Conservation (phyloP, 1,284 basidiomycete genomes). For the Gastroboletus turbinatus region DNA sequence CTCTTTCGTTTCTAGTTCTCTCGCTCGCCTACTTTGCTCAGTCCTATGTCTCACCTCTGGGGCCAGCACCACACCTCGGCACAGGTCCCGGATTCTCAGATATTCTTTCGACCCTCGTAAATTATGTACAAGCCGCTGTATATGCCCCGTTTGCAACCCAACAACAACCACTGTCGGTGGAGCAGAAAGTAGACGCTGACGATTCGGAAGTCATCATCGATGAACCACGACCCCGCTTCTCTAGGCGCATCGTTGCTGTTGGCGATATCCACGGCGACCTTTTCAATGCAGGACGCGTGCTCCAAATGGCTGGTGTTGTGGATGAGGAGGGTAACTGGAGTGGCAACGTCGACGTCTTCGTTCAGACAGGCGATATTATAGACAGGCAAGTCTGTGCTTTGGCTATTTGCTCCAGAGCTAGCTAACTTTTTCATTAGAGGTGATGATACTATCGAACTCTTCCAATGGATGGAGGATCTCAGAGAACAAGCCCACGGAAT, state of each 20-base stretch:
- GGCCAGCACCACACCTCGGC: constrained; percentile 34
- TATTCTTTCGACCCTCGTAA: constrained; percentile 28
- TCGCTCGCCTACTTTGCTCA: constrained; percentile 34
- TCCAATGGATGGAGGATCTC: constrained; percentile 77
- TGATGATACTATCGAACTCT: constrained; percentile 83
- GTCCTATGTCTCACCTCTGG: constrained; percentile 33
- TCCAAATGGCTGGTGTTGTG: constrained; percentile 75
- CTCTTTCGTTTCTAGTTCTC: constrained; percentile 29
- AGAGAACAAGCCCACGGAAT: constrained; percentile 67
- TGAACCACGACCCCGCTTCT: constrained; percentile 33
- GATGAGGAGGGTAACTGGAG: constrained; percentile 74
- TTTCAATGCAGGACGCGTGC: constrained; percentile 59
- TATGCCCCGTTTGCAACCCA: constrained; percentile 21
- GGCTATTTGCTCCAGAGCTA: not conserved
- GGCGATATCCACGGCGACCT: constrained; percentile 72
- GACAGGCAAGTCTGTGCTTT: constrained; percentile 65
- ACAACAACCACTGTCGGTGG: constrained; percentile 15
- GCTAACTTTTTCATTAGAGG: constrained; percentile 51
- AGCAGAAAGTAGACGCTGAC: constrained; percentile 3
- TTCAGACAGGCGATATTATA: constrained; percentile 93
- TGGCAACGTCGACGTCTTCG: constrained; percentile 77
- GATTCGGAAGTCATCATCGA: constrained; percentile 11
- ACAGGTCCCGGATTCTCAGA: constrained; percentile 21
- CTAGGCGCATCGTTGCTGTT: constrained; percentile 54
- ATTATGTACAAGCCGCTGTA: constrained; percentile 23